Evolutionary conservation across 169 alveolate genomes (phyloP), one percentile per base, ranked within the genome.

Genomic region (Plasmodium adleri): DNA sequence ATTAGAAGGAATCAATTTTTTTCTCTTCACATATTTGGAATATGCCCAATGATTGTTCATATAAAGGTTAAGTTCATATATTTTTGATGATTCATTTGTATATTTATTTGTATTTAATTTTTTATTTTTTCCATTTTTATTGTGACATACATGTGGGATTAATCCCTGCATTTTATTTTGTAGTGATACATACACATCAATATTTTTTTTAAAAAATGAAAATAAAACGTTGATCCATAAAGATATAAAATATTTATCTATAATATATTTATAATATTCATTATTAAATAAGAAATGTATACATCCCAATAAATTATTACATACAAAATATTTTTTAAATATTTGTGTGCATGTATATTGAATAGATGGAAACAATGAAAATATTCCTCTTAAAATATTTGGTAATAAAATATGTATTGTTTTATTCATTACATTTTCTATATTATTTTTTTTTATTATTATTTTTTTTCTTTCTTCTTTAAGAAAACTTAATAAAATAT

Each of bases 351-450:
- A 83, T 6, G 85, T 39, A 49, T 68, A 28, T 58, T 72, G 28
- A 56, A 83, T 50, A 10, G 58, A 67, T 47, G 91, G 91, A 58
- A 83, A 52, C 54, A 28, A 68, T 15, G 91, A 83, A 83, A 83
- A 83, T 13, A 83, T 83, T 22, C 91, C 91, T 50, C 91, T 83
- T 68, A 83, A 68, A 67, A 83, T 83, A 17, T 83, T 83, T 56
- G 91, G 91, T 60, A 83, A 72, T 54, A 83, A 39, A 45, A 20
- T 45, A 17, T 20, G 0, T 54, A 68, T 68, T 12, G 59, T 15
- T 10, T 10, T 83, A 45, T 67, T 63, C 39, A 56, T 83, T 66
- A 68, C 45, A 39, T 39, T 39, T 17, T 83, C 73, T 26, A 58
- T 26, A 15, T 68, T 20, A 28, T 83, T 60, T n/a, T 17, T 15